phyloP scores from a whole-genome alignment of 1,284 basidiomycete species.

The Schizopora paradoxa region DNA sequence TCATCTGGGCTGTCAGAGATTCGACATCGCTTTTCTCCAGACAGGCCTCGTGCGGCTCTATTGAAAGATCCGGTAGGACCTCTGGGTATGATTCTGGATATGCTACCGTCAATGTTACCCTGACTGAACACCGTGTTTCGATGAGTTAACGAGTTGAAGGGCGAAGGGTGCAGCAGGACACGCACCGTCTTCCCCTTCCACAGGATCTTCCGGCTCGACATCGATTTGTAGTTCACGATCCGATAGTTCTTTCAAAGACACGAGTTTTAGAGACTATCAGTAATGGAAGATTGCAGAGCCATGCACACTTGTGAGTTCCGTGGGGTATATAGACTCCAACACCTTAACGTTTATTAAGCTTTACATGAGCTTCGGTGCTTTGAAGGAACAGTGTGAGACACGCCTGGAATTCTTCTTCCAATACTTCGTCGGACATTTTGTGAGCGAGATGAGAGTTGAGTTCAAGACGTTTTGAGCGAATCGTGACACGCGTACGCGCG shows the following conservation, averaged over 20 bases:
- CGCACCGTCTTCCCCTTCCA: constrained; percentile 57
- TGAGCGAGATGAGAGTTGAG: not conserved
- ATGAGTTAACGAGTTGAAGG: constrained; percentile 12
- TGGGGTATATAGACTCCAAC: constrained; percentile 92
- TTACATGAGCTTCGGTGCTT: constrained; percentile 3
- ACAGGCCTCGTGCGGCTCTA: constrained; percentile 68
- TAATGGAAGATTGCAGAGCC: constrained; percentile 23
- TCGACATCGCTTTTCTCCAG: constrained; percentile 55
- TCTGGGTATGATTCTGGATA: constrained; percentile 74
- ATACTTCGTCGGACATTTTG: constrained; percentile 32
- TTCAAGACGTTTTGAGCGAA: not conserved
- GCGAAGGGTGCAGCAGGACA: constrained; percentile 29
- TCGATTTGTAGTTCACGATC: constrained; percentile 80
- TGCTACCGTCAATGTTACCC: constrained; percentile 63
- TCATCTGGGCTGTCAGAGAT: constrained; percentile 55
- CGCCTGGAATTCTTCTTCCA: constrained; percentile 86
- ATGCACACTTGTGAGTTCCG: constrained; percentile 84
- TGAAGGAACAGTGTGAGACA: constrained; percentile 13
- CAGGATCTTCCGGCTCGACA: constrained; percentile 81
- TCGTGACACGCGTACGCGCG: no score
- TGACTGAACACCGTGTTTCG: constrained; percentile 48
- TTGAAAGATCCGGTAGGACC: constrained; percentile 66
- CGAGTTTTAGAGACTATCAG: constrained; percentile 47
- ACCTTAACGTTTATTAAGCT: constrained; percentile 49
- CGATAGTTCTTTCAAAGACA: constrained; percentile 66